Evolutionary conservation across 1,139 yeast species (phyloP).

Genomic region (Scheffersomyces cryptocercus): DNA sequence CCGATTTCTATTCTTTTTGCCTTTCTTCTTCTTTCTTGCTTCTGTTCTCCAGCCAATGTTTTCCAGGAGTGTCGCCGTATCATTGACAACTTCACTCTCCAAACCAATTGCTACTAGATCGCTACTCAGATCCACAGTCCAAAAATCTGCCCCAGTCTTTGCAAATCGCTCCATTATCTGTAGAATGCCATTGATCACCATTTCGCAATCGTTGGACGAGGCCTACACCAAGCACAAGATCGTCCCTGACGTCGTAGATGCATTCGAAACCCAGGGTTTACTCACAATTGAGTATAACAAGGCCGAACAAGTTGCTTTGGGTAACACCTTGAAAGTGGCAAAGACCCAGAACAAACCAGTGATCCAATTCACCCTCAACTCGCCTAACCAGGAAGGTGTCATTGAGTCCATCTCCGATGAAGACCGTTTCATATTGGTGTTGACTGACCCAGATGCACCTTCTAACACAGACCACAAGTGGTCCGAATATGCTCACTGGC

Average conservation of each 20-base stretch:
- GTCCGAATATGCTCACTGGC: conserved; percentile 85
- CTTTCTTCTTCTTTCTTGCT: too few relatives aligned
- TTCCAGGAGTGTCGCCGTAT: neutral
- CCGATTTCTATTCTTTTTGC: too few relatives aligned
- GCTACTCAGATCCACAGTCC: too few relatives aligned
- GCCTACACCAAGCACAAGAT: conserved; percentile 61
- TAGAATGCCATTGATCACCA: conserved; percentile 53
- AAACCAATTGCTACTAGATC: too few relatives aligned
- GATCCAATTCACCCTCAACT: conserved; percentile 65
- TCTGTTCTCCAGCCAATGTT: neutral
- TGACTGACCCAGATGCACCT: conserved; percentile 96
- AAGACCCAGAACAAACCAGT: conserved; percentile 68
- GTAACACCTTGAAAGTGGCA: conserved; percentile 65
- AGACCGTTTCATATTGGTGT: conserved; percentile 69
- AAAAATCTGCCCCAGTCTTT: too few relatives aligned
- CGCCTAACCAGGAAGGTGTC: conserved; percentile 38
- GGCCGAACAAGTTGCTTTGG: conserved; percentile 71
- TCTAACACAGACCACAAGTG: conserved; percentile 77
- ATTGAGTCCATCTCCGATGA: conserved; percentile 38
- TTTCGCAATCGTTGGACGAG: conserved; percentile 62
- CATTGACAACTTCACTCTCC: too few relatives aligned
- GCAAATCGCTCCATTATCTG: conserved; percentile 1
- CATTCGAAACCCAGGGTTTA: conserved; percentile 47
- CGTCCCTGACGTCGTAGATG: conserved; percentile 62
- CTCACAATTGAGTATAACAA: conserved; percentile 50